These are phyloP conservation scores for Alternaria novae-zelandiae DNA, from an alignment of 2,329 filamentous ascomycete species.

Conservation along the genomic window DNA sequence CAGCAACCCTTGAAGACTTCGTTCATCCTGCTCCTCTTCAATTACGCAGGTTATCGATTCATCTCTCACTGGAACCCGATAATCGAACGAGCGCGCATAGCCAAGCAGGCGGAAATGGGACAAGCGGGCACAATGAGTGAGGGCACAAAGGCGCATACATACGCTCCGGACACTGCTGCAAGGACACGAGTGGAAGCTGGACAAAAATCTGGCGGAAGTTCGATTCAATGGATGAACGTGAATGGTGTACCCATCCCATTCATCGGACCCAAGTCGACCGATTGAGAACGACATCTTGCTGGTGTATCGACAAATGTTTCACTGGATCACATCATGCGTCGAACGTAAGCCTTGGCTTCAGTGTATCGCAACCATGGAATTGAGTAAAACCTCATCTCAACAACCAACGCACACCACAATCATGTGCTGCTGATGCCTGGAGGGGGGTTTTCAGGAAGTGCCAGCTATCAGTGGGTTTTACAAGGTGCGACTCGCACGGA, in stretches of 20 bases:
- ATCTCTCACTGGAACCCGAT: slow-evolving; percentile 33
- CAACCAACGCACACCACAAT: not conserved
- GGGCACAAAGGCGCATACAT: slow-evolving; percentile 11
- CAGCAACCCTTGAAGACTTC: slow-evolving; percentile 21
- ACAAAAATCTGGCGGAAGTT: slow-evolving; percentile 9
- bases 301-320: not conserved
- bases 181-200: slow-evolving; percentile 2
- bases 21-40: slow-evolving; percentile 24
- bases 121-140: slow-evolving; percentile 21
- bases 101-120: slow-evolving; percentile 15
- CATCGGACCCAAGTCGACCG: not conserved
- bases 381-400: not conserved
- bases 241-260: slow-evolving; percentile 40
- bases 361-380: not conserved
- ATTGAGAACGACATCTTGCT: not conserved
- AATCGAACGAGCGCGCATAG: slow-evolving; percentile 14
- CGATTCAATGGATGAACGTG: slow-evolving; percentile 33
- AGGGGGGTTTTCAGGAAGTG: not conserved
- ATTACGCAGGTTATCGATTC: slow-evolving; percentile 38
- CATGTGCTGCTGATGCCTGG: not conserved
- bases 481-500: not conserved
- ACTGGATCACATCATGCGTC: not conserved
- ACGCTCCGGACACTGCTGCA: slow-evolving; percentile 5
- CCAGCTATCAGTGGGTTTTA: not conserved
- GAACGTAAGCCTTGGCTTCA: not conserved